Evolutionary conservation across 1,139 yeast genomes (phyloP), one percentile per base, ranked within the genome.

Genomic region (Pichia sp.): DNA sequence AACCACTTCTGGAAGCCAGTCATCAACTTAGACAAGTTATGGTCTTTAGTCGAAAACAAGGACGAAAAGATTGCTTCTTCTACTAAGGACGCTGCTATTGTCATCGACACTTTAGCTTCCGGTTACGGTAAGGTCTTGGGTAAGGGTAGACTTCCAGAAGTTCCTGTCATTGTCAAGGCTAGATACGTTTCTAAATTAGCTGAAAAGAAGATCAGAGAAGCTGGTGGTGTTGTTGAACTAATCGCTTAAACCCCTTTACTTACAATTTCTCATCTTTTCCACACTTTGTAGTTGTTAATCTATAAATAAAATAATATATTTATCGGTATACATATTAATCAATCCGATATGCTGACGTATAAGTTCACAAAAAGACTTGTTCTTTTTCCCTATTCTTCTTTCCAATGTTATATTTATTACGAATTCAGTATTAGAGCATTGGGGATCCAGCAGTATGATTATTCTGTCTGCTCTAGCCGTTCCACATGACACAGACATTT

Each of bases 121-220:
- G 99, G 99, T 76, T 95, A 87, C 95, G 98, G 98, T 79, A 93
- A 93, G 85, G 96, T 95, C 72, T 89, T 95, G 74, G 99, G 97
- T 79, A 93, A 93, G 85, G 99, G 99, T 78, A 83, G 87, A 78
- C 81, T 95, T 71, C 99, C 99, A 78, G 73, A 87, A 69, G 97
- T 90, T 69, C 99, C 99, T 74, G 95, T 95, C 77, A 90, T 95
- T 71, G 99, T 95, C 76, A 91, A 88, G 83, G 98, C 99, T 70
- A 91, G 99, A 86, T 93, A 86, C 75, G 99, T 95, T 70, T 90
- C 98, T 70, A 87, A 90, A 82, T 85, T 90, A 75, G 99, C 99
- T 75, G 99, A 95, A 85, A 91, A 93, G 83, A 95, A 93, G 85
- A 95, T 95, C 83, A 89, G 87, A 85, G 98, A 96, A 74, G 99